Base-by-base conservation (phyloP, 2,329 filamentous ascomycete genomes). In the Trichoderma oligosporum region DNA sequence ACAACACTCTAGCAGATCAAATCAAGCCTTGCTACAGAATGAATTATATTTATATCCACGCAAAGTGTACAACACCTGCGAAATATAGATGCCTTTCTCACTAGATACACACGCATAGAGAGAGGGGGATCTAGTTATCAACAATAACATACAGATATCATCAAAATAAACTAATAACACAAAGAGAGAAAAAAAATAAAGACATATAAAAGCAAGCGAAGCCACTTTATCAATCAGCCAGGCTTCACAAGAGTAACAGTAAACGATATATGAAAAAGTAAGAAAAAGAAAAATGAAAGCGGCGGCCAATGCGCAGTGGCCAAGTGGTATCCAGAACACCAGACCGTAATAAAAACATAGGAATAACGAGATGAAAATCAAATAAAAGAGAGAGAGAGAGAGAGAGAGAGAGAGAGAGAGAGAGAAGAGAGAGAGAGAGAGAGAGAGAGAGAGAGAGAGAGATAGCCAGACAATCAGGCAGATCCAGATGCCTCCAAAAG, bases 271-370 rank as follows among this genome's bases (percentile, higher is more conserved):
- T 16, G 16, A 27, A 24, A 25, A 11, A 22, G 18, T 44, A 25
- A 27, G 22, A 18, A 42, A 38, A 27, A 36, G 7, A 25, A 22
- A 38, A 54, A 54, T 29, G 48, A 53, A 58, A 58, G 24, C 48
- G 56, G 48, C 47, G 24, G 56, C 48, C 47, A 27, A 44, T 45
- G 33, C 39, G 56, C 48, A 58, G 22, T 36, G 41, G 54, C 54
- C 54, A 57, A 55, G 57, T 63, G 61, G 56, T 71, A 71, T 71
- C 70, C 70, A 70, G 68, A 71, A 71, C 70, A 71, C 68, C 68
- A 62, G 67, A 67, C 68, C 65, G 60, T 62, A 65, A 60, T n/a
- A n/a, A n/a, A n/a, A n/a, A n/a, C n/a, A n/a, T n/a, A n/a, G n/a
- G n/a, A n/a, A n/a, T n/a, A n/a, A n/a, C n/a, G n/a, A n/a, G n/a